phyloP scores from a whole-genome alignment of 192 early-diverging fungal genomes.

The Coemansia sp. region DNA sequence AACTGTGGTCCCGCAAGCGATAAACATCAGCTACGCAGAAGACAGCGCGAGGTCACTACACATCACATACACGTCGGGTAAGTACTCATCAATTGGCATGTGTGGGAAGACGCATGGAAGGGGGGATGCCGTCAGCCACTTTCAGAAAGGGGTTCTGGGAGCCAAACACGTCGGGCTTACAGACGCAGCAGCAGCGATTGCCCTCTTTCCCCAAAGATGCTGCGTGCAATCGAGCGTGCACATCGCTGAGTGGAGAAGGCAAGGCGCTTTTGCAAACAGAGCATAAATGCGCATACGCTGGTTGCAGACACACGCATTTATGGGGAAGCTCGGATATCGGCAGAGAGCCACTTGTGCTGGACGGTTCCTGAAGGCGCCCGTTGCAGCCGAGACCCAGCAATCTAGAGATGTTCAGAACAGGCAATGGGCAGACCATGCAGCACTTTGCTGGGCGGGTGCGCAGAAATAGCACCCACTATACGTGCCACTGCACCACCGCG shows the following conservation, averaged over 20 bases:
- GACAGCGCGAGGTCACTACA: not conserved
- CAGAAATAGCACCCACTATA: constrained; percentile 9
- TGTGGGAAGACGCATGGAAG: not conserved
- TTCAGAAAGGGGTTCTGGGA: constrained; percentile 1
- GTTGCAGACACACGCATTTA: constrained; percentile 1
- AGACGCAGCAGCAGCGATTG: not conserved
- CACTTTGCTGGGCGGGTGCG: not conserved
- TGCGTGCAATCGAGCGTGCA: constrained; percentile 6
- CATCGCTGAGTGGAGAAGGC: not conserved
- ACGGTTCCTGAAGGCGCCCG: too few species aligned
- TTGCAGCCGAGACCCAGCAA: too few species aligned
- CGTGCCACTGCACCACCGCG: constrained; percentile 15
- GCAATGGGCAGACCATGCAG: too few species aligned
- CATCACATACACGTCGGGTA: not conserved
- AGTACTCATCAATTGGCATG: not conserved
- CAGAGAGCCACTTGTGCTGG: not conserved
- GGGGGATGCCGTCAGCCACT: constrained; percentile 3
- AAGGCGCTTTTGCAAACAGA: not conserved
- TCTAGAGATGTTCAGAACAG: too few species aligned
- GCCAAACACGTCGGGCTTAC: too few species aligned
- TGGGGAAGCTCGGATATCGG: constrained; percentile 3
- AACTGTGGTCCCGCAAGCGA: too few species aligned
- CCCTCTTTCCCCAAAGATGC: not conserved
- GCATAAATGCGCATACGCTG: constrained; percentile 5
- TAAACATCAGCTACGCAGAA: not conserved